Base-by-base conservation (phyloP, 1,139 yeast species). In the Candida albicans region DNA sequence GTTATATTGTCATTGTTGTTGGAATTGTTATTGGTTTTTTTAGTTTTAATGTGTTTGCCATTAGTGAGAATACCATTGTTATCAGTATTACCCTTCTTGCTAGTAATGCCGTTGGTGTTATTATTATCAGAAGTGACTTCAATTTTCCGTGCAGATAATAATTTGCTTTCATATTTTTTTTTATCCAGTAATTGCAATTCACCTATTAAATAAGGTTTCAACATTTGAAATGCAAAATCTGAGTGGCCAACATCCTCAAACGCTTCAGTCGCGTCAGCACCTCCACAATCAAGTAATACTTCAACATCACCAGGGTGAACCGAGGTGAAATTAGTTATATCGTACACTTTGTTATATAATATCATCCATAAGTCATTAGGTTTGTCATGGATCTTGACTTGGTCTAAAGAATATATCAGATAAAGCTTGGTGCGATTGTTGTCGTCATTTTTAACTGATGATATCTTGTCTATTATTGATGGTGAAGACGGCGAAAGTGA, bases 281-380 rank as follows among this genome's bases (percentile, higher is more conserved):
- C 91, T 7, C 82, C 88, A 58, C 84, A 82, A 48, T 83, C 87
- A 48, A 79, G 64, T 37, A 84, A 62, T 5, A 84, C 86, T 51
- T 82, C 88, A 0, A 78, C 75, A 2, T 90, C 90, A 4, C 90
- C 91, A 1, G 90, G 89, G 55, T 84, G 91, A 1, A 64, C 62
- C 3, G 62, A 65, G 2, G 79, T 58, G 40, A 82, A 70, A 4
- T 59, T 51, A 1, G 84, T 77, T 4, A 82, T 70, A 52, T 84
- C 77, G 56, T 83, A 84, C 0, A 84, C 85, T 43, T 77, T 75
- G 42, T 78, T 81, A 53, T 81, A 82, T 3, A 84, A 68, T 2
- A 82, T 70, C 82, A 84, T 82, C 89, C 88, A 84, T 38, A 82
- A 58, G 54, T 83, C 82, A 15, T 71, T 69, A 2, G 73, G 68